Conservation (phyloP, 106 monocot species). For the Alisma plantagoaquatica region DNA sequence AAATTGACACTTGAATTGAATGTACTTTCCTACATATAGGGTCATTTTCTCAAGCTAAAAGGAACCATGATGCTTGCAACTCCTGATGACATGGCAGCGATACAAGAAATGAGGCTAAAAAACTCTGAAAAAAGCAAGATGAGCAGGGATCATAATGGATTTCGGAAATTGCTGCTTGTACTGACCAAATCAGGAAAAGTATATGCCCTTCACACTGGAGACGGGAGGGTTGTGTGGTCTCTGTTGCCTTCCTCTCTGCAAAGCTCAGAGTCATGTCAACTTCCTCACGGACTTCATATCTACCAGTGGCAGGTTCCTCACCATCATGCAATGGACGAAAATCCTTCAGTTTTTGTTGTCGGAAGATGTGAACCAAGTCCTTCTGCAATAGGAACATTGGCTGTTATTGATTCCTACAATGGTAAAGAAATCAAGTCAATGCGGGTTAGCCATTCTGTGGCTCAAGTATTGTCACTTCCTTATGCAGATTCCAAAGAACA, state of each 20-base stretch:
- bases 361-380: conserved; percentile 55
- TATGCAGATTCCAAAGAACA: conserved; percentile 71
- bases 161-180: conserved; percentile 82
- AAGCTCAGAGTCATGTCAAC: conserved; percentile 30
- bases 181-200: conserved; percentile 85
- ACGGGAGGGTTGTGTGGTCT: conserved; percentile 95
- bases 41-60: conserved; percentile 89
- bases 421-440: conserved; percentile 52
- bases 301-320: conserved; percentile 92
- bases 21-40: conserved; percentile 42
- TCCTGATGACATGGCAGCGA: conserved; percentile 60
- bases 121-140: conserved; percentile 84
- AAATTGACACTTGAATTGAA: too few relatives aligned
- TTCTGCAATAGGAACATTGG: conserved; percentile 46
- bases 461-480: conserved; percentile 70
- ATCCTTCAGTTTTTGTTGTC: conserved; percentile 85
- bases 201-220: conserved; percentile 90
- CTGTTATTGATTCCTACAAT: conserved; percentile 80
- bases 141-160: conserved; percentile 97
- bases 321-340: conserved; percentile 79
- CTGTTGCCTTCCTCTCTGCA: conserved; percentile 51
- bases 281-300: conserved; percentile 46
- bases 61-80: conserved; percentile 88
- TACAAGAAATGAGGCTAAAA: conserved; percentile 84
- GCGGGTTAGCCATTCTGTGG: conserved; percentile 49